A percentile compares a stretch with the other conserved stretches of the same genome.
These are phyloP conservation scores for Datura wrightii DNA, from an alignment of 257 asterid species.

Conservation along the genomic window DNA sequence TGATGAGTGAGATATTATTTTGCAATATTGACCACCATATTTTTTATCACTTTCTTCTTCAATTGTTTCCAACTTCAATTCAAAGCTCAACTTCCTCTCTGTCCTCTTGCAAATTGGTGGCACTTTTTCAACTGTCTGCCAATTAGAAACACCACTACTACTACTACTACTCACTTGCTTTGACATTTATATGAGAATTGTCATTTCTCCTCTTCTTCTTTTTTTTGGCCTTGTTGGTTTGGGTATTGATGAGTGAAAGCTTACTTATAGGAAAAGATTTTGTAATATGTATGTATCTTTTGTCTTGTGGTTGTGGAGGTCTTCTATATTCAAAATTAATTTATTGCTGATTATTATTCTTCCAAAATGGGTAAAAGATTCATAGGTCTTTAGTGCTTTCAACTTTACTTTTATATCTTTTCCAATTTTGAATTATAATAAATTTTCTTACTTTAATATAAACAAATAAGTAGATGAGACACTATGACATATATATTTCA, in stretches of 20 bases:
- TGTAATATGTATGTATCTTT: neutral
- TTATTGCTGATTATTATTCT: neutral
- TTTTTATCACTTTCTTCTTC: slow-evolving; percentile 3
- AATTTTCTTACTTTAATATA: neutral
- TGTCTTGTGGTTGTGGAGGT: neutral
- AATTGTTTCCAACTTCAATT: slow-evolving; percentile 29
- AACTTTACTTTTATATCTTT: neutral
- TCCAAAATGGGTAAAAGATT: neutral
- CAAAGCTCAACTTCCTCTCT: slow-evolving; percentile 26
- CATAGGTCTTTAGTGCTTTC: neutral
- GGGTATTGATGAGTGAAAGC: neutral
- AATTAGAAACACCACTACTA: neutral
- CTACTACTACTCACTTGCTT: slow-evolving; percentile 7
- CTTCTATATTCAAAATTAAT: neutral
- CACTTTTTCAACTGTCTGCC: neutral
- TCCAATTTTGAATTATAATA: neutral
- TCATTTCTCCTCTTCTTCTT: neutral
- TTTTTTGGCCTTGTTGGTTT: neutral
- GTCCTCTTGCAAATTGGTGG: neutral
- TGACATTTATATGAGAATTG: slow-evolving; percentile 21
- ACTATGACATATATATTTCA: neutral
- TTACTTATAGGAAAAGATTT: neutral
- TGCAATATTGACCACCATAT: neutral
- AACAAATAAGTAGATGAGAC: neutral
- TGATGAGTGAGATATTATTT: slow-evolving; percentile 20